These are phyloP conservation scores for Fusarium camptoceras DNA, from an alignment of 2,329 filamentous ascomycete genomes.

Conservation along the genomic window DNA sequence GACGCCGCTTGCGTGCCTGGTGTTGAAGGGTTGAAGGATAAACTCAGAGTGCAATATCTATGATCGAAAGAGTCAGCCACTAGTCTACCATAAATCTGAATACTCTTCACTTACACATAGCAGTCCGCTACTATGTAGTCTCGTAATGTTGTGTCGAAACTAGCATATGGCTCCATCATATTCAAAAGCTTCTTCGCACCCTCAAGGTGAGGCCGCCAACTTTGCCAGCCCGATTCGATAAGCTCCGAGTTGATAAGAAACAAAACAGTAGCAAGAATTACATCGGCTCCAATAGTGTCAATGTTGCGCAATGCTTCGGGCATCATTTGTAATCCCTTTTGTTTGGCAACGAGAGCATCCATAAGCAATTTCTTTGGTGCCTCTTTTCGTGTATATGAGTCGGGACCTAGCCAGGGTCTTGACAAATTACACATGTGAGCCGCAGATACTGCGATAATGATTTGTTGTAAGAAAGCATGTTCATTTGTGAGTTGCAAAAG, in stretches of 20 bases:
- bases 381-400: constrained; percentile 49
- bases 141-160: constrained; percentile 51
- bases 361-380: constrained; percentile 48
- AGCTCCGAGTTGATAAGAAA: constrained; percentile 64
- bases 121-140: constrained; percentile 62
- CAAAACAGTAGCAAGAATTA: constrained; percentile 59
- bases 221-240: constrained; percentile 60
- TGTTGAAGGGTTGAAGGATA: constrained; percentile 54
- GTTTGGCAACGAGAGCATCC: constrained; percentile 59
- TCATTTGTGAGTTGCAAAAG: constrained; percentile 55
- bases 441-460: constrained; percentile 61
- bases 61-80: background rate
- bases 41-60: constrained; percentile 59
- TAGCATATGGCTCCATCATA: constrained; percentile 51
- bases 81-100: background rate
- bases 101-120: constrained; percentile 52
- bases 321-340: constrained; percentile 57
- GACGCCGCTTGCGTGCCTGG: constrained; percentile 49
- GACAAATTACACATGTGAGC: constrained; percentile 58
- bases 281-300: constrained; percentile 52
- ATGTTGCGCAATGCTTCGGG: constrained; percentile 53
- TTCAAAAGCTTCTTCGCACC: constrained; percentile 58
- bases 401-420: constrained; percentile 29
- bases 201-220: constrained; percentile 60
- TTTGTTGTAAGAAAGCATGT: constrained; percentile 57